Evolutionary conservation across 805 yeast genomes (phyloP).

Genomic region (Lipomyces yamanashiensis): DNA sequence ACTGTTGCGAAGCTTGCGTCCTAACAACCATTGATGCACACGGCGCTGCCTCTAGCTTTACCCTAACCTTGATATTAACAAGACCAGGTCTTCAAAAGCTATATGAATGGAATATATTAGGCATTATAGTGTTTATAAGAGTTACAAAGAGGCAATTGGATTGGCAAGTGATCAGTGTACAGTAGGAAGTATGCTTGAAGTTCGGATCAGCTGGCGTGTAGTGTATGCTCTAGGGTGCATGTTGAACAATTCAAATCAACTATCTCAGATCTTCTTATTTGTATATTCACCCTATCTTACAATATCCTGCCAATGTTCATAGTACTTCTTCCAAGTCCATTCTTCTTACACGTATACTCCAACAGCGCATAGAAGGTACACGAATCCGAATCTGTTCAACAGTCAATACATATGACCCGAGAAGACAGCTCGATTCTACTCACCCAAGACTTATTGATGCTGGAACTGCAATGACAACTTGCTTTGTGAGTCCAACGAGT

Average conservation of each 20-base stretch:
- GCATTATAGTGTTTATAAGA: not conserved
- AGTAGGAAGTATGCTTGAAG: not conserved
- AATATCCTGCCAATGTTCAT: constrained; percentile 2
- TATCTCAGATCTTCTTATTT: too few relatives aligned
- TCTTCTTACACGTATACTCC: constrained; percentile 37
- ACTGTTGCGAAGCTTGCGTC: not conserved
- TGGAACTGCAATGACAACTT: constrained; percentile 23
- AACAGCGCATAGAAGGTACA: constrained; percentile 38
- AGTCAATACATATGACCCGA: not conserved
- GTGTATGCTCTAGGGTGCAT: too few relatives aligned
- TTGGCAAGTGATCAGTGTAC: not conserved
- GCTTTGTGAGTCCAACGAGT: constrained; percentile 24
- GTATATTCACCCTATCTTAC: too few relatives aligned
- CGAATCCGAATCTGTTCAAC: constrained; percentile 35
- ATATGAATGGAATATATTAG: not conserved
- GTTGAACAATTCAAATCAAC: too few relatives aligned
- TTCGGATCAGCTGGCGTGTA: too few relatives aligned
- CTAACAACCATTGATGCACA: not conserved
- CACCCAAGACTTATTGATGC: constrained; percentile 34
- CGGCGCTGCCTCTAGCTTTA: not conserved
- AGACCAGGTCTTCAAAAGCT: not conserved
- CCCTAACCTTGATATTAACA: not conserved
- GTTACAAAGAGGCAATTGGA: not conserved
- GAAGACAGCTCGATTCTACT: not conserved
- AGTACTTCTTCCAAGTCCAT: not conserved